Evolutionary conservation across 176 grass and related monocot species (phyloP), one percentile per base, ranked within the genome.

Genomic region (bread wheat (Triticum aestivum)): DNA sequence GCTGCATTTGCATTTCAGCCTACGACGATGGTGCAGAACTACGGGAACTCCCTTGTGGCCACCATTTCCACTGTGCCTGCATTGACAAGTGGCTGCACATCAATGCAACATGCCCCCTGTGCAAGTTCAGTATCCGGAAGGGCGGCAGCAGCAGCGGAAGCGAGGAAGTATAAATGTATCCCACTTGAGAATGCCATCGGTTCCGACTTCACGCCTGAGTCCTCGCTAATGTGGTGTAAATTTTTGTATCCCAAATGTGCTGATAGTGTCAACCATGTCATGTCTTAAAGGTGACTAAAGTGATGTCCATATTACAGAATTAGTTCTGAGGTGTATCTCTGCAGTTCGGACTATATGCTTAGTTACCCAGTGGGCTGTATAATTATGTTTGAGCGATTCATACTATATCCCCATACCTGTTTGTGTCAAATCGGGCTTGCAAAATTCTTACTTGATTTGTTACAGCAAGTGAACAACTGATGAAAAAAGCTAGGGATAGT

Each of bases 21-120:
- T 96, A 94, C 38, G 91, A 96, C n/a, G 91, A 96, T 29, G 94
- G 94, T 32, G 89, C 88, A 29, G 91, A 94, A 82, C 32, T 96
- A 68, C 91, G 91, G 3, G 91, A 93, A 83, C 94, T 96, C 44
- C 94, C 91, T 2, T 96, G 94, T 77, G 91, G 89, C 4, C 94
- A 96, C 69, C 91, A 96, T 80, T 96, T 96, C 79, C 94, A 96
- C 69, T 96, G 86, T 54, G 37, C 77, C 5, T 96, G 94, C 79
- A 93, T 96, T 11, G 89, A 91, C 65, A 96, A 96, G 78, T 96
- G 94, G 94, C 82, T 96, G 77, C 89, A 89, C 63, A 93, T 96
- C 74, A 96, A 96, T 10, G 89, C 94, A 5, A 96, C 92, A 30
- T 96, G 91, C 69, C 94, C 94, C 13, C 87, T 96, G 52, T 96